Conservation (phyloP, 495 filamentous ascomycete species). For the Penicillium verhagenii region DNA sequence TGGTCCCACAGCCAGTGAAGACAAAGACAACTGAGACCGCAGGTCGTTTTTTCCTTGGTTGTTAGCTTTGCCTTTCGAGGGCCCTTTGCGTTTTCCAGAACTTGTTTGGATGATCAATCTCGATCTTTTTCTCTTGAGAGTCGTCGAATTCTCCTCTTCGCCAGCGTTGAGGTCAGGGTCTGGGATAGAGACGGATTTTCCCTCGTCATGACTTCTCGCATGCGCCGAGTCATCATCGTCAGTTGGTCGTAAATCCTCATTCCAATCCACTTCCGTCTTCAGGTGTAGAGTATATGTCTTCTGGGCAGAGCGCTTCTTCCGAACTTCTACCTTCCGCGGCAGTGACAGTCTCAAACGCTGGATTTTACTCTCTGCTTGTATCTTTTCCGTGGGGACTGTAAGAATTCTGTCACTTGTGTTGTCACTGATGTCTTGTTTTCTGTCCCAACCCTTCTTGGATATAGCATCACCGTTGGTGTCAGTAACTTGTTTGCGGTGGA, state of each 20-base stretch:
- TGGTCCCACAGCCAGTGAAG: neutral
- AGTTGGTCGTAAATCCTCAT: constrained; percentile 35
- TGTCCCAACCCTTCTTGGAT: neutral
- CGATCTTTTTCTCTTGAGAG: constrained; percentile 7
- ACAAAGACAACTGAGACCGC: constrained; percentile 11
- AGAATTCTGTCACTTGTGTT: neutral
- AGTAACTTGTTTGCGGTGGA: neutral
- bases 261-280: constrained; percentile 31
- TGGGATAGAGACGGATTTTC: constrained; percentile 19
- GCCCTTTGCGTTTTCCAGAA: constrained; percentile 16
- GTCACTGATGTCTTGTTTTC: neutral
- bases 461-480: neutral
- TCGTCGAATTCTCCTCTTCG: constrained; percentile 1
- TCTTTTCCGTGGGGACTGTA: neutral
- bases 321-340: neutral
- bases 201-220: neutral
- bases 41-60: neutral
- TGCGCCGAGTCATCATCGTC: constrained; percentile 15
- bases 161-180: constrained; percentile 3
- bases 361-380: neutral
- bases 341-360: neutral
- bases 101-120: constrained; percentile 1
- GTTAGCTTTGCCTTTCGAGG: neutral
- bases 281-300: constrained; percentile 6
- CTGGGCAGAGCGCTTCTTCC: constrained; percentile 7